Conservation (phyloP, 148 eudicot genomes). For the Rhododendron simsii region DNA sequence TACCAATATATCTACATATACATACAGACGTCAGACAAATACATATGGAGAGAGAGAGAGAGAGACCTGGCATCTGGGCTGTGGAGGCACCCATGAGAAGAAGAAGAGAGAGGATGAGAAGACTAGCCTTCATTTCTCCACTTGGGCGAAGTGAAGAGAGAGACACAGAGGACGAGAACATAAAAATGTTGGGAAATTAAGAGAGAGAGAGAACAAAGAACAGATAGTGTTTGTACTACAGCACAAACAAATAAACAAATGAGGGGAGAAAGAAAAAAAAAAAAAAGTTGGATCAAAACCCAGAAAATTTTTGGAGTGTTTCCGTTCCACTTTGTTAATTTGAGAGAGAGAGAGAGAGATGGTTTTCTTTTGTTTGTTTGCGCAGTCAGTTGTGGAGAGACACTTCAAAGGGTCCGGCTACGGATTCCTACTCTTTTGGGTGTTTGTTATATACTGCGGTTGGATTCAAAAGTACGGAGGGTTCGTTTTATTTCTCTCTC, state of each 20-base stretch:
- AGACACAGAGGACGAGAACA: neutral
- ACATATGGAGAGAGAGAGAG: neutral
- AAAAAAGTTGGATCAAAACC: neutral
- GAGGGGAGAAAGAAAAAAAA: neutral
- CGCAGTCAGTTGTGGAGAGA: neutral
- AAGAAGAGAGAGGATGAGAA: constrained; percentile 3
- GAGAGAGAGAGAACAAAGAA: neutral
- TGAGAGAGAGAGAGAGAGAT: neutral
- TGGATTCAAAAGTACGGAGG: neutral
- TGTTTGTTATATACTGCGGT: neutral
- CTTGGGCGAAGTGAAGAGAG: neutral
- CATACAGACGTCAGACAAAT: neutral
- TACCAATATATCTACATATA: neutral
- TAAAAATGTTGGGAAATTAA: neutral
- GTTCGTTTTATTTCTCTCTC: too few relatives aligned
- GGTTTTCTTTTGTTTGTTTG: neutral
- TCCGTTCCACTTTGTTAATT: neutral
- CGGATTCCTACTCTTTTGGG: neutral
- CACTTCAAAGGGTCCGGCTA: neutral
- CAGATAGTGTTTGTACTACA: neutral
- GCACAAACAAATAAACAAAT: neutral
- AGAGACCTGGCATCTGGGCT: constrained; percentile 17
- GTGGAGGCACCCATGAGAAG: constrained; percentile 1
- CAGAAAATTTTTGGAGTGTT: neutral
- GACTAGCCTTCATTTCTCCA: constrained; percentile 6